These are phyloP conservation scores for Thecaphora thlaspeos DNA, from an alignment of 1,284 basidiomycete species.

Conservation along the genomic window DNA sequence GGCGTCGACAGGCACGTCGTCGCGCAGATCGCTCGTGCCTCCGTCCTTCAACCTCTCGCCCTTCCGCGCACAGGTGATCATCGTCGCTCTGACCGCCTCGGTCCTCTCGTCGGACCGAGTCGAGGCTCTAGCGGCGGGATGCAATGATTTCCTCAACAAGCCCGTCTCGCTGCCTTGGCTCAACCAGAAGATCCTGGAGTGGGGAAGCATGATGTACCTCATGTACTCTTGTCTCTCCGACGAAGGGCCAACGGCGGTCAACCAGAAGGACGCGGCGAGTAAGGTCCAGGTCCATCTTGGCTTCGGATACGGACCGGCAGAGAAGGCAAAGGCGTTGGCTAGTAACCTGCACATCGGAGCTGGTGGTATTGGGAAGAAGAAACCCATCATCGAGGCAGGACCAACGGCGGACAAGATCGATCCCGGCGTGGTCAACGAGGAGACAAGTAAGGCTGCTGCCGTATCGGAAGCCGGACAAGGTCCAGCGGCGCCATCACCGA, in stretches of 20 bases:
- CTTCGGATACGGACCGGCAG: constrained; percentile 30
- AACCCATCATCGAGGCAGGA: too few relatives aligned
- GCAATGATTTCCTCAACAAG: constrained; percentile 98
- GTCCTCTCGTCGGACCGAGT: constrained; percentile 88
- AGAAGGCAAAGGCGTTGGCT: constrained; percentile 34
- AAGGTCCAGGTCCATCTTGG: constrained; percentile 28
- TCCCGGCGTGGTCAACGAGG: too few relatives aligned
- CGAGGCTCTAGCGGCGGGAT: constrained; percentile 90
- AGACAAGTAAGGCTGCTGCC: too few relatives aligned
- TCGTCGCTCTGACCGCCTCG: constrained; percentile 95
- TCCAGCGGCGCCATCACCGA: too few relatives aligned
- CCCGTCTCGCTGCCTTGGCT: constrained; percentile 93
- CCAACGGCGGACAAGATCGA: too few relatives aligned
- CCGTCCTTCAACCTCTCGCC: constrained; percentile 44
- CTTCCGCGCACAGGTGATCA: constrained; percentile 92
- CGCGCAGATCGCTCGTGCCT: neutral
- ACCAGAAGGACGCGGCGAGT: neutral
- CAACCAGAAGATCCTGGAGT: constrained; percentile 97
- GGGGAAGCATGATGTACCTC: constrained; percentile 66
- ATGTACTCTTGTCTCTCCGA: constrained; percentile 42
- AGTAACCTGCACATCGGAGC: constrained; percentile 35
- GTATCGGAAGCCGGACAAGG: too few relatives aligned
- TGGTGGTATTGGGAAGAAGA: constrained; percentile 26
- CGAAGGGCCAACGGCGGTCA: constrained; percentile 7
- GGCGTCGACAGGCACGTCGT: neutral